phyloP scores from a whole-genome alignment of 768 basidiomycete genomes.

The Phlegmacium glaucopus region DNA sequence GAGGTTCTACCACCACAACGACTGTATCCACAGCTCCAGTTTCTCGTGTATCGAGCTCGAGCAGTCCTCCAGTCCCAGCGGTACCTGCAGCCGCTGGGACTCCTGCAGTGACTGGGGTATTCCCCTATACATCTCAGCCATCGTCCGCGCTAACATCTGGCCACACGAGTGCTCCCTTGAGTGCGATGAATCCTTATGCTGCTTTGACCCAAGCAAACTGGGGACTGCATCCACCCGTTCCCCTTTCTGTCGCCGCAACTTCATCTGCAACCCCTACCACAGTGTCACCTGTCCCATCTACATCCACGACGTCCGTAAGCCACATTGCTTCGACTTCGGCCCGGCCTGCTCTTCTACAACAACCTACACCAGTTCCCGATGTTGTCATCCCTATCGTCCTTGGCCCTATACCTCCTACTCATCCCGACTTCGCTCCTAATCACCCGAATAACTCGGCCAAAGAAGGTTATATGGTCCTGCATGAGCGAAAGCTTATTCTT shows the following conservation, averaged over 20 bases:
- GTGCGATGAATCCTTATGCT: constrained; percentile 31
- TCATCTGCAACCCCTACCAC: background rate
- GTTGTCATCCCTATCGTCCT: constrained; percentile 78
- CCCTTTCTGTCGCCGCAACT: background rate
- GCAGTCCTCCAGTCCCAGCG: constrained; percentile 8
- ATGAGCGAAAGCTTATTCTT: constrained; percentile 80
- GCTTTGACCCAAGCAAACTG: constrained; percentile 24
- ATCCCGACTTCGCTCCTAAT: constrained; percentile 47
- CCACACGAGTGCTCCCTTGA: constrained; percentile 18
- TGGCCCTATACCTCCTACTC: constrained; percentile 65
- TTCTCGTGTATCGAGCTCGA: background rate
- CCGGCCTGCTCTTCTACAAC: constrained; percentile 22
- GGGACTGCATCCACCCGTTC: constrained; percentile 14
- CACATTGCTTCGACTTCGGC: constrained; percentile 16
- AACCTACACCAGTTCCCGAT: constrained; percentile 35
- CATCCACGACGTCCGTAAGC: background rate
- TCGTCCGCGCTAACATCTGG: constrained; percentile 18
- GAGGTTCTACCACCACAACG: constrained; percentile 29
- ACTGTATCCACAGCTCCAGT: constrained; percentile 21
- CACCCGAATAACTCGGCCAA: constrained; percentile 48
- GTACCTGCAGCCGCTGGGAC: constrained; percentile 10
- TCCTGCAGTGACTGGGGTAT: background rate
- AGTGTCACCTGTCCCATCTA: background rate
- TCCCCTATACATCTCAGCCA: constrained; percentile 9
- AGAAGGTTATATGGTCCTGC: constrained; percentile 70